Evolutionary conservation across 495 filamentous ascomycete genomes (phyloP), one percentile per base, ranked within the genome.

Genomic region (Trypethelium eluteriae): DNA sequence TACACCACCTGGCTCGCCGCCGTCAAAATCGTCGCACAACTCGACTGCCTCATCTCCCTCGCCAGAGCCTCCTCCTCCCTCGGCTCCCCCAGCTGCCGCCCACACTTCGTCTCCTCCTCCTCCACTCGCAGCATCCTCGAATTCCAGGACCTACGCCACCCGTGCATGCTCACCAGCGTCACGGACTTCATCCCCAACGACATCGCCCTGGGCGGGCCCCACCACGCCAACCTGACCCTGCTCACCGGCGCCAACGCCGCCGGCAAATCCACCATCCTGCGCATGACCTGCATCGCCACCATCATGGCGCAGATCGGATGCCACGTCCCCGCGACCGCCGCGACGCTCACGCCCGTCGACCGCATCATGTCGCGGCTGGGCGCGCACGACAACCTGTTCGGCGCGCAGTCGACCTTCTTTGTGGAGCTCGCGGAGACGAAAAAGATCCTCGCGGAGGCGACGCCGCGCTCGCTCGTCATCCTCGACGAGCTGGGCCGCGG

Each of bases 231-330:
- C 72, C 93, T 99, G 71, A 89, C 91, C 71, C 83, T 99, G 49
- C 84, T 99, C 47, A 99, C 94, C 3, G 94, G 94, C 72, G 94
- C 94, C 56, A 99, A 99, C 75, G 94, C 94, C 7, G 95, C 94
- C 63, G 94, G 94, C 75, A 99, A 99, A 79, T 99, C 94, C 9
- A 99, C 94, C n/a, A 84, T 98, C 64, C 86, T 99, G 25, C 86
- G 94, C 68, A 98, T 98, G 95, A 92, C 93, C 41, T 99, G 94
- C 74, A 87, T 93, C 67, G 94, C 94, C 2, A 93, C 96, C 62
- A 97, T 99, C 73, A 92, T 99, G 87, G 94, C 94, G n/a, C 94
- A 99, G 73, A 89, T 99, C 34, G 94, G 94, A 67, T 96, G 93
- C 78, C 90, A 96, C 71, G 85, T 99, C 3, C 94, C 94, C 32